A percentile compares a stretch with the other conserved stretches of the same genome.
phyloP scores from a whole-genome alignment of 345 rosid species.

The Odontarrhena argentea region DNA sequence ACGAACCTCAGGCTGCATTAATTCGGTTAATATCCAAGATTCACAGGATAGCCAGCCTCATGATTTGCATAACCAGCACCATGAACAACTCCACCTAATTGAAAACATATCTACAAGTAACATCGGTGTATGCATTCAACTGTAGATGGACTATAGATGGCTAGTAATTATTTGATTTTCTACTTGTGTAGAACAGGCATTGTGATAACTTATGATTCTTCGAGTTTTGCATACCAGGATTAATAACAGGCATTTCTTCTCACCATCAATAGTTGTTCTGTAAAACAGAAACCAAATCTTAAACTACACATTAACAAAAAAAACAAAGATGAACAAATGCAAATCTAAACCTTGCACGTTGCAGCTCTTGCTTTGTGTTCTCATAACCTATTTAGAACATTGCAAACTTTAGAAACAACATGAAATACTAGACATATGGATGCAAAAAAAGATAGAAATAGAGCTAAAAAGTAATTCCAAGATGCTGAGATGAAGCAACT shows the following conservation, averaged over 20 bases:
- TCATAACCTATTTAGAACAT: slow-evolving; percentile 72
- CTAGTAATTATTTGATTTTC: neutral
- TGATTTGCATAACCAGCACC: slow-evolving; percentile 61
- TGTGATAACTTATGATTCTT: too few species aligned
- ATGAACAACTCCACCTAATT: slow-evolving; percentile 56
- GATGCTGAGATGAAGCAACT: slow-evolving; percentile 35
- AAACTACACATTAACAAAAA: slow-evolving; percentile 5
- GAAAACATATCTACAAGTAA: slow-evolving; percentile 1
- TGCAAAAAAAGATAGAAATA: neutral
- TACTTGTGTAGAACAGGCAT: too few species aligned
- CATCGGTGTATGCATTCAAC: slow-evolving; percentile 25
- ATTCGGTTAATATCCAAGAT: slow-evolving; percentile 28
- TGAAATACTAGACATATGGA: neutral
- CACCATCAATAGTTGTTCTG: slow-evolving; percentile 88
- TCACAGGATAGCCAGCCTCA: slow-evolving; percentile 67
- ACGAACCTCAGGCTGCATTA: slow-evolving; percentile 11
- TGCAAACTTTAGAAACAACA: neutral
- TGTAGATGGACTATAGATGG: neutral
- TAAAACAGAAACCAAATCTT: slow-evolving; percentile 20
- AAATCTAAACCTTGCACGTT: slow-evolving; percentile 67
- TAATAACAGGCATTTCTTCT: slow-evolving; percentile 84
- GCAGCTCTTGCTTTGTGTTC: slow-evolving; percentile 83
- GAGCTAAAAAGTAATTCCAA: neutral
- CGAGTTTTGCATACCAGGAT: slow-evolving; percentile 48
- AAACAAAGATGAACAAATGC: slow-evolving; percentile 3